phyloP scores from a whole-genome alignment of 306 rosid genomes.

The Cucumis hystrix region DNA sequence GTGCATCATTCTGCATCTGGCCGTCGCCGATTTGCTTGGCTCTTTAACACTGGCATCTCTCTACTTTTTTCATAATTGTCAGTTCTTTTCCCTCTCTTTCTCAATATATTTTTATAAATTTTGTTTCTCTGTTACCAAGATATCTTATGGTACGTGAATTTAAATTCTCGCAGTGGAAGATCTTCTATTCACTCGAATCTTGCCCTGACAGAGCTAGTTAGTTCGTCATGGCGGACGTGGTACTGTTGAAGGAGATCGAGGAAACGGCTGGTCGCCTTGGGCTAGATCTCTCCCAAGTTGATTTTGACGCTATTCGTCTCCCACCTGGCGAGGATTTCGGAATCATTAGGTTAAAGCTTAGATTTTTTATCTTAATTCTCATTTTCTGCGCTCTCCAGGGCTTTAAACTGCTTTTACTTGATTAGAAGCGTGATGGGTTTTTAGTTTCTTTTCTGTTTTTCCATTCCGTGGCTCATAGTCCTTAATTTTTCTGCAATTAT shows the following conservation, averaged over 20 bases:
- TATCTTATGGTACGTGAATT: not conserved
- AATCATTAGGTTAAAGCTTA: slow-evolving; percentile 35
- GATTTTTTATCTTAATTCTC: not conserved
- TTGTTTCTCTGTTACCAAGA: not conserved
- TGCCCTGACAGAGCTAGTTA: not conserved
- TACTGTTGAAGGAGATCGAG: slow-evolving; percentile 48
- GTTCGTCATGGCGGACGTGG: slow-evolving; percentile 49
- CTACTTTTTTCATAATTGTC: not conserved
- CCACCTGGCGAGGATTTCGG: slow-evolving; percentile 49
- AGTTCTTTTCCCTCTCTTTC: not conserved
- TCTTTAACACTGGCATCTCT: not conserved
- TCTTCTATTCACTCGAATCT: not conserved
- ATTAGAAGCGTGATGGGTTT: not conserved
- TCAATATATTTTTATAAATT: not conserved
- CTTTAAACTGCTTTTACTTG: not conserved
- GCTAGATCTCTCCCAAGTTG: slow-evolving; percentile 41
- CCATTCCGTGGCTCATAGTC: not conserved
- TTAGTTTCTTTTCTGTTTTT: not conserved
- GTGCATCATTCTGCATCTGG: too few species aligned
- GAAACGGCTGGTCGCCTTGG: slow-evolving; percentile 51
- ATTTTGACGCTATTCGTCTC: slow-evolving; percentile 48
- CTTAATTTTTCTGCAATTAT: not conserved
- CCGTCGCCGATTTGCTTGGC: not conserved
- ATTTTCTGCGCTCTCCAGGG: not conserved
- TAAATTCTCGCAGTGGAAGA: not conserved